Base-by-base conservation (phyloP, 768 basidiomycete genomes). In the Rhodosporidiobolus sp. region DNA sequence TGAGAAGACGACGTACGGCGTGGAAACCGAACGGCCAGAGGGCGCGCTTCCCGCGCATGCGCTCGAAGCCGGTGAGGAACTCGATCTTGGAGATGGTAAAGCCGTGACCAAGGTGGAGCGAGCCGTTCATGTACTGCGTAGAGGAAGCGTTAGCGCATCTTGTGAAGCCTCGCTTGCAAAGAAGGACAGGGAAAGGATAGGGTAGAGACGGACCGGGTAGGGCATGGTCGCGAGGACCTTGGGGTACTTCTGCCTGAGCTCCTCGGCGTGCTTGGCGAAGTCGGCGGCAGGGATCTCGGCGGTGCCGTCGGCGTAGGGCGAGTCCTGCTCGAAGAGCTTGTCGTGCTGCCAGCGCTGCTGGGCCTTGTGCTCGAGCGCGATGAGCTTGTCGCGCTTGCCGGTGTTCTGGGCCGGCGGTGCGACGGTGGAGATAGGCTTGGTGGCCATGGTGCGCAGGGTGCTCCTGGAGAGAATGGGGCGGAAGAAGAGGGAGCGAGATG, bases 221-320 rank as follows among this genome's bases (percentile, higher is more conserved):
- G 94, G 94, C 82, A 90, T 95, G 83, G 88, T 96, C 65, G 95
- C 96, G 80, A 97, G 90, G 92, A 94, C 98, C 84, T 97, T 98
- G 28, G 94, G 94, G 81, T 88, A 87, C 82, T 88, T 87, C 78
- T 88, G 84, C 73, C 85, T 84, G 78, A 95, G 83, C 79, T 94
- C 84, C 30, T 85, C 84, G 26, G 83, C 83, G 30, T 65, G 35
- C 50, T 62, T 35, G 26, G 62, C 19, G 88, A 86, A 61, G 90
- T 85, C 69, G 87, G 87, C 67, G 83, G 71, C 58, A 78, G 81
- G 75, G 80, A 81, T 43, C 19, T 48, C 43, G 16, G 70, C 66
- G 52, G 81, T 77, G 55, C 90, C 87, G 61, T 87, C 86, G 20
- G 83, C 80, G 28, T 88, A 81, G 1, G 96, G 95, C 48, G 94